Evolutionary conservation across 805 yeast species (phyloP), one percentile per base, ranked within the genome.

Genomic region (Kodamaea laetipori): DNA sequence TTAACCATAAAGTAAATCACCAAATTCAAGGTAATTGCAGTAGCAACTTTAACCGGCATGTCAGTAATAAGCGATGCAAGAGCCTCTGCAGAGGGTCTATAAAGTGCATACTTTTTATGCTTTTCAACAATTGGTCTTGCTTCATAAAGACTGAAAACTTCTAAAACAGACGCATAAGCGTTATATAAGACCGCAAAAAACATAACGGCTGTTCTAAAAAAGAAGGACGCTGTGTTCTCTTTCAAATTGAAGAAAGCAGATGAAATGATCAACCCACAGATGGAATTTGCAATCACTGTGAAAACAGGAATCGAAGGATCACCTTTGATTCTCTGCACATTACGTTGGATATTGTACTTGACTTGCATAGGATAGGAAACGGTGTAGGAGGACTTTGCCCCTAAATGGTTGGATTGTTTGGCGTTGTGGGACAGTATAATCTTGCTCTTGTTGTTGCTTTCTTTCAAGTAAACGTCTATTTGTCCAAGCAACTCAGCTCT

Each of bases 21-120:
- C 34, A 68, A 56, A 43, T 69, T 65, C 59, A 66, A 64, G 11
- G 56, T 45, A 12, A 58, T 44, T 4, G 69, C 60, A 61, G 59
- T 60, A 16, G 53, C 44, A 4, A 69, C 47, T 61, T 84, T 84
- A 43, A 79, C 70, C 3, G 92, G 90, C 46, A 86, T 60, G 39
- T 80, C 83, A 3, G 86, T 74, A 3, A 83, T 46, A 36, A 81
- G 68, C 4, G 80, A 68, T 0, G 88, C 82, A 3, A 86, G 52
- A 1, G 88, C 85, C 55, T 85, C 92, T 3, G 87, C 81, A 10
- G 88, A 74, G 2, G 90, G 90, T 46, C 81, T 80, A 58, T 84
- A 87, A 45, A 86, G 73, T 0, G 88, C 81, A 53, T 82, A 86
- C 38, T 76, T 74, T 55, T 82, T 81, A 58, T 86, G 95, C 56